Evolutionary conservation across 2,329 filamentous ascomycete species (phyloP).

Genomic region (Ascochyta clinopodiicola): DNA sequence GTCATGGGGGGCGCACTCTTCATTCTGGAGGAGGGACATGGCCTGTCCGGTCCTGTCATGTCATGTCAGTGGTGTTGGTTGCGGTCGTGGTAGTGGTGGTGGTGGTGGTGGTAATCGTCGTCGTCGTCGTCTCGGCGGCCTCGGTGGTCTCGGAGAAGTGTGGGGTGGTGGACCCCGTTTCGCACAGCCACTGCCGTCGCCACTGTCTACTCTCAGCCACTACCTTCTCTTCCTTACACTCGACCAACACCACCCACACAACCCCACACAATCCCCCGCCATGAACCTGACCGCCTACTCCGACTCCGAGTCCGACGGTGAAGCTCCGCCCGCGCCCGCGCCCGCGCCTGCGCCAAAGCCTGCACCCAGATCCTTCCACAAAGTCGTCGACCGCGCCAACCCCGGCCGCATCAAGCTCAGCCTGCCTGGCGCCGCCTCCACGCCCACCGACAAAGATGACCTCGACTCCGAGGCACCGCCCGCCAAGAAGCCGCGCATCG

Average conservation of each 20-base stretch:
- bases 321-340: constrained; percentile 50
- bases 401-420: constrained; percentile 84
- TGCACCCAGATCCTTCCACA: constrained; percentile 70
- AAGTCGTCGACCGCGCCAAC: constrained; percentile 81
- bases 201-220: no score
- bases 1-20: constrained; percentile 46
- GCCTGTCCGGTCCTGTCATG: constrained; percentile 27
- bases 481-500: constrained; percentile 72
- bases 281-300: constrained; percentile 88
- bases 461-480: constrained; percentile 58
- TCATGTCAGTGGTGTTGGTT: constrained; percentile 12
- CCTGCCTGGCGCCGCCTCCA: constrained; percentile 64
- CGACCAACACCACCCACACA: background rate
- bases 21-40: constrained; percentile 55
- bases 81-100: constrained; percentile 46
- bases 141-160: no score
- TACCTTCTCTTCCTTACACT: background rate
- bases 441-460: constrained; percentile 48
- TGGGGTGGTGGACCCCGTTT: no score
- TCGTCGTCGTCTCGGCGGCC: no score
- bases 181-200: no score
- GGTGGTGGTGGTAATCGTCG: constrained; percentile 4
- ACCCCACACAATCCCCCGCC: constrained; percentile 18
- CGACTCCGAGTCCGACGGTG: constrained; percentile 74
- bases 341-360: constrained; percentile 48